Evolutionary conservation across 306 rosid species (phyloP).

Genomic region (Cicer yamashitae): DNA sequence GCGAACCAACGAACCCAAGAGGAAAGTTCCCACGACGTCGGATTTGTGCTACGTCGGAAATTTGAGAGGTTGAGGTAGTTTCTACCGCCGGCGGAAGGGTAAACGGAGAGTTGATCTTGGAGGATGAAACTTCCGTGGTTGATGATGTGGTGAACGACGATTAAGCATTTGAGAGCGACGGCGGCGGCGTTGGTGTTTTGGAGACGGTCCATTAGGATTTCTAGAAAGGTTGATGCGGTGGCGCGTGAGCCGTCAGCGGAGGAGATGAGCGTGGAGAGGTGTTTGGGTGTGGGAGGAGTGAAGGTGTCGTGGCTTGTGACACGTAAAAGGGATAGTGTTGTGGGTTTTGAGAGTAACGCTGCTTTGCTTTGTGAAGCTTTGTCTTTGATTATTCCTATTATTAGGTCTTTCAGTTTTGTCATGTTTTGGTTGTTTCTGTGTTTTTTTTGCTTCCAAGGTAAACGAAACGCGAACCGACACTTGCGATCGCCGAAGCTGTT

Average conservation of each 20-base stretch:
- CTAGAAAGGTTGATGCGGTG: conserved; percentile 70
- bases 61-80: conserved; percentile 93
- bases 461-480: background rate
- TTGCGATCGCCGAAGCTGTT: no score
- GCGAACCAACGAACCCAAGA: conserved; percentile 91
- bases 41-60: conserved; percentile 62
- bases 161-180: conserved; percentile 90
- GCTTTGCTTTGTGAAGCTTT: conserved; percentile 87
- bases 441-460: background rate
- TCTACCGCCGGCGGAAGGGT: conserved; percentile 75
- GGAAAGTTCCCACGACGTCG: conserved; percentile 71
- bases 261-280: conserved; percentile 67
- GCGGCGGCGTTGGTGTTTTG: conserved; percentile 71
- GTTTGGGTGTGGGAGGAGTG: conserved; percentile 61
- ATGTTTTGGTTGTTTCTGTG: background rate
- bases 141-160: conserved; percentile 74
- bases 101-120: conserved; percentile 84
- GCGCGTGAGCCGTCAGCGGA: conserved; percentile 76
- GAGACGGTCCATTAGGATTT: conserved; percentile 82
- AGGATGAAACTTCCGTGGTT: conserved; percentile 76
- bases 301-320: conserved; percentile 77
- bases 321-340: conserved; percentile 64
- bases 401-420: conserved; percentile 47
- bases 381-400: conserved; percentile 80
- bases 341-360: conserved; percentile 59